phyloP scores from a whole-genome alignment of 495 filamentous ascomycete species.

The Baudoinia panamericana region DNA sequence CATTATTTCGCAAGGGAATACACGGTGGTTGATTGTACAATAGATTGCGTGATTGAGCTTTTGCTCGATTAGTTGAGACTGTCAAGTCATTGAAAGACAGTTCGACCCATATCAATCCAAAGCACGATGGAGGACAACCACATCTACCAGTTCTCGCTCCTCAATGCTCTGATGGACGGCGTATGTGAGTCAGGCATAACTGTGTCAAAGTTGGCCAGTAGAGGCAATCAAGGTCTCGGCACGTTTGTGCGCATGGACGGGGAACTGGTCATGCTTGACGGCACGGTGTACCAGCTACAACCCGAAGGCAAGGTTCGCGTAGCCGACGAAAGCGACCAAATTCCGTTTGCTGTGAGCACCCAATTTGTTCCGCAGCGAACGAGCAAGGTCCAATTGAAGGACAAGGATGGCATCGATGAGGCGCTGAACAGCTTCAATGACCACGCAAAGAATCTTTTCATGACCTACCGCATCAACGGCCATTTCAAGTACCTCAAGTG shows the following conservation, averaged over 20 bases:
- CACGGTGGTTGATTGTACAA: too few relatives aligned
- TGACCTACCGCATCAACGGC: slow-evolving; percentile 31
- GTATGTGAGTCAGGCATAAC: slow-evolving; percentile 32
- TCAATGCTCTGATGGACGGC: slow-evolving; percentile 42
- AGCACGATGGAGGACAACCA: slow-evolving; percentile 29
- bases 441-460: slow-evolving; percentile 30
- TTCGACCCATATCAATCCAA: too few relatives aligned
- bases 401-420: slow-evolving; percentile 18
- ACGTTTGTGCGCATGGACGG: slow-evolving; percentile 39
- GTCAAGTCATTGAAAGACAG: too few relatives aligned
- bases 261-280: slow-evolving; percentile 41
- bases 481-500: slow-evolving; percentile 29
- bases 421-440: slow-evolving; percentile 25
- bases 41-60: too few relatives aligned
- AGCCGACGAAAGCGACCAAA: slow-evolving; percentile 24
- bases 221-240: slow-evolving; percentile 41
- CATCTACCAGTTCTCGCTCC: slow-evolving; percentile 39
- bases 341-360: slow-evolving; percentile 36
- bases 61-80: too few relatives aligned
- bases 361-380: slow-evolving; percentile 25
- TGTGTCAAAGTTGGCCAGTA: slow-evolving; percentile 27
- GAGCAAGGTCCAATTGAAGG: background rate
- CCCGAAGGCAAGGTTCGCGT: slow-evolving; percentile 25
- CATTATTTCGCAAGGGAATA: too few relatives aligned
- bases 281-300: slow-evolving; percentile 35